Conservation (phyloP, 2,329 filamentous ascomycete genomes). For the Elsinoe australis region DNA sequence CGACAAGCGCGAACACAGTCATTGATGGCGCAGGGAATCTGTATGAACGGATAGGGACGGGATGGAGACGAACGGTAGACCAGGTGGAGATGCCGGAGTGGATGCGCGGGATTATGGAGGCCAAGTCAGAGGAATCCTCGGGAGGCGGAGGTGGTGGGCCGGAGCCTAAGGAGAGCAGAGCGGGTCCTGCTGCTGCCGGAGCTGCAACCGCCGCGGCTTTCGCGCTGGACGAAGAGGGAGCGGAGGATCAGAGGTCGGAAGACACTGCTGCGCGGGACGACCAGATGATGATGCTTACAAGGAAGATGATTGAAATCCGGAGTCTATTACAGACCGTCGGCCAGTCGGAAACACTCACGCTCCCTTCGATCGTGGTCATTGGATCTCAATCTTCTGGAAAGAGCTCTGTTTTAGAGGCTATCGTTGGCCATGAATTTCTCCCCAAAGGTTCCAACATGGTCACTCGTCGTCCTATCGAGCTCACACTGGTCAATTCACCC, state of each 20-base stretch:
- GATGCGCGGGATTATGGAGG: constrained; percentile 49
- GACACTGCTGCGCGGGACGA: constrained; percentile 75
- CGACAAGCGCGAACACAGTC: constrained; percentile 59
- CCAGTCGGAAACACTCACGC: constrained; percentile 76
- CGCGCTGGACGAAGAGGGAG: constrained; percentile 61
- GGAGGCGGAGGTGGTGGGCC: constrained; percentile 35
- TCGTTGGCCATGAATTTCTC: constrained; percentile 94
- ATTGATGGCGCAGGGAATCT: constrained; percentile 67
- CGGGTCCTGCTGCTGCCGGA: constrained; percentile 54
- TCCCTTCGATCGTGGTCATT: constrained; percentile 98
- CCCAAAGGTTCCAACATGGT: constrained; percentile 99
- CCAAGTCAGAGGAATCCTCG: constrained; percentile 20
- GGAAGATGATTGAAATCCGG: constrained; percentile 99
- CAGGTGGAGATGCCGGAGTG: constrained; percentile 63
- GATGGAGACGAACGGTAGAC: constrained; percentile 78
- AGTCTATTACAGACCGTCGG: constrained; percentile 85
- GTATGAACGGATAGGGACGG: constrained; percentile 68
- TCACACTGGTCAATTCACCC: constrained; percentile 92
- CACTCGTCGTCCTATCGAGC: constrained; percentile 86
- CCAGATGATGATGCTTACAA: constrained; percentile 98
- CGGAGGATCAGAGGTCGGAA: constrained; percentile 53
- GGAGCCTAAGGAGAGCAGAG: constrained; percentile 32
- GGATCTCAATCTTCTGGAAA: constrained; percentile 97
- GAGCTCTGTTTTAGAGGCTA: constrained; percentile 91
- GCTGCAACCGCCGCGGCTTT: constrained; percentile 68